Conservation (phyloP, 2,329 filamentous ascomycete species). For the Ophiostoma tasmaniense region DNA sequence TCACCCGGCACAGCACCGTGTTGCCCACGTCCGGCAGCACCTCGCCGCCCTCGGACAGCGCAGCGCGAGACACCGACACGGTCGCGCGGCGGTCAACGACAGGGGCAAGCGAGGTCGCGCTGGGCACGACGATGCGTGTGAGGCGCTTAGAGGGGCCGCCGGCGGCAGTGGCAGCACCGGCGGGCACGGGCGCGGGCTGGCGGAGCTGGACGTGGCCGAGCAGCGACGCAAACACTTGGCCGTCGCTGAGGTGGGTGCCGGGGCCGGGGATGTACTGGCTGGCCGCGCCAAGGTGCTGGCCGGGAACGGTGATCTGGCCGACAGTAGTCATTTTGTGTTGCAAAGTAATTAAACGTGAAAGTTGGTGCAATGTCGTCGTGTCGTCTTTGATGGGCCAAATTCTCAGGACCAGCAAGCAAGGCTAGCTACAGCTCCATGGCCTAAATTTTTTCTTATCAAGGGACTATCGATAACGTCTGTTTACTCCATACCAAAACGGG, state of each 20-base stretch:
- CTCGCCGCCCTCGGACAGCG: conserved; percentile 36
- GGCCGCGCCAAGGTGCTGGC: conserved; percentile 65
- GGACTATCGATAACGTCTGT: neutral
- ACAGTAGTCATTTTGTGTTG: conserved; percentile 2
- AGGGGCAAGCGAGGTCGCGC: conserved; percentile 31
- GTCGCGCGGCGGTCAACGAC: conserved; percentile 40
- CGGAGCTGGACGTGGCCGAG: conserved; percentile 59
- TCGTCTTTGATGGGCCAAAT: neutral
- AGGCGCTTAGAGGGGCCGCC: conserved; percentile 47
- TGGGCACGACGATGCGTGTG: conserved; percentile 43
- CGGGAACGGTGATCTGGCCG: conserved; percentile 58
- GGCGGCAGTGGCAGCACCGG: conserved; percentile 29
- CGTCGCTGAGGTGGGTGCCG: conserved; percentile 74
- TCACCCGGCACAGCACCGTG: conserved; percentile 74
- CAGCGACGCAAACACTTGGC: conserved; percentile 72
- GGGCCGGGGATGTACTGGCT: conserved; percentile 63
- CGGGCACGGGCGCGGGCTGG: conserved; percentile 27
- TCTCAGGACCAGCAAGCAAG: neutral
- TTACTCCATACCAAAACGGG: neutral
- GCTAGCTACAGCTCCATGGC: neutral
- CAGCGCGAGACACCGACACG: conserved; percentile 46
- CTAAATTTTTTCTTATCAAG: neutral
- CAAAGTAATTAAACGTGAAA: neutral
- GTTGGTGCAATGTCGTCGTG: neutral
- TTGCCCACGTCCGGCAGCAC: conserved; percentile 75